Evolutionary conservation across 495 filamentous ascomycete genomes (phyloP).

Genomic region (Talaromyces liani): DNA sequence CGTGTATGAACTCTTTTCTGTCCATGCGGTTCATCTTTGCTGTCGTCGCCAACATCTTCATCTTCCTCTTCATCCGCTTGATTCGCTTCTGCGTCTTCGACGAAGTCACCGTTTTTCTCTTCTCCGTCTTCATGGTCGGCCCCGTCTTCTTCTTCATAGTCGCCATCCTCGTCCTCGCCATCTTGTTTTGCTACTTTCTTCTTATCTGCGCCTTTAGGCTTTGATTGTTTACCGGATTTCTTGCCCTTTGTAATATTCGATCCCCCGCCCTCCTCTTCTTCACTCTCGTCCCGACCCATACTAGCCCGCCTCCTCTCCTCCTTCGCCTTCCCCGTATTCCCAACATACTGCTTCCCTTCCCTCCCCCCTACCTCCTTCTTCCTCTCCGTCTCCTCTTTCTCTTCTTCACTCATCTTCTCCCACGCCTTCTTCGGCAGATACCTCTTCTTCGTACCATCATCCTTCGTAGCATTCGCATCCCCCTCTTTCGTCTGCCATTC

Average conservation of each 20-base stretch:
- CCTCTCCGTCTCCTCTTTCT: conserved; percentile 37
- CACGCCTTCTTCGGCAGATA: conserved; percentile 44
- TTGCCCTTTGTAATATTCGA: neutral
- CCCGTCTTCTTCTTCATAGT: neutral
- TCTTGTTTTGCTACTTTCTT: neutral
- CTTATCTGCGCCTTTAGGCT: neutral
- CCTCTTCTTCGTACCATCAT: conserved; percentile 36
- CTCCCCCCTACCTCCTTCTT: conserved; percentile 35
- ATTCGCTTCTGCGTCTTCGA: neutral
- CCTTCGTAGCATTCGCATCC: conserved; percentile 31
- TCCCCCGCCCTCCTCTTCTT: neutral
- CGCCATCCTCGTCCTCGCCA: neutral
- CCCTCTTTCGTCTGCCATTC: conserved; percentile 48
- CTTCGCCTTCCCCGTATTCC: conserved; percentile 34
- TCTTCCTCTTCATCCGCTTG: neutral
- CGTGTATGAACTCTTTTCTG: neutral
- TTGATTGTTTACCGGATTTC: neutral
- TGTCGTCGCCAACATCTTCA: neutral
- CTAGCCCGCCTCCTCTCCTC: conserved; percentile 21
- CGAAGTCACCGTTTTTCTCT: neutral
- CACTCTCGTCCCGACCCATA: neutral
- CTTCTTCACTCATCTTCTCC: conserved; percentile 37
- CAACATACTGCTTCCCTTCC: conserved; percentile 38
- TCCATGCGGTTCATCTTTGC: neutral
- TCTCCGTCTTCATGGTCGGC: neutral